Conservation (phyloP, 202 grass and related monocot species). For the Eragrostis tef region DNA sequence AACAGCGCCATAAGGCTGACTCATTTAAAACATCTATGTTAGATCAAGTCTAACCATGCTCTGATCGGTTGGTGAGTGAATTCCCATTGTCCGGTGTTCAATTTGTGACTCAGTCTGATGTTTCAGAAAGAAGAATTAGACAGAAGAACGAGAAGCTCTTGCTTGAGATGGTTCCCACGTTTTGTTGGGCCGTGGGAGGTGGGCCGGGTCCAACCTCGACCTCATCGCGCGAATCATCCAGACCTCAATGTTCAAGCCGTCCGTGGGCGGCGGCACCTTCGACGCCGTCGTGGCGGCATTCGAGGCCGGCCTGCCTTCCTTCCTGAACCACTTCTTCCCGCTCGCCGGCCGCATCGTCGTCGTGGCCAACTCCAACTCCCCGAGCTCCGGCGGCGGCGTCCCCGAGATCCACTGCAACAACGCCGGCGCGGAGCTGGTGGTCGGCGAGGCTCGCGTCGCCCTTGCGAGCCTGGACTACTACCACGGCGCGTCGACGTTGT, state of each 20-base stretch:
- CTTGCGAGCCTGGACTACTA: conserved; percentile 45
- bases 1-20: too few relatives aligned
- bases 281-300: conserved; percentile 12
- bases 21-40: too few relatives aligned
- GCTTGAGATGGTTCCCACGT: too few relatives aligned
- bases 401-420: conserved; percentile 55
- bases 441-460: conserved; percentile 26
- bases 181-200: too few relatives aligned
- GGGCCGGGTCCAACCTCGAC: conserved; percentile 54
- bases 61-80: too few relatives aligned
- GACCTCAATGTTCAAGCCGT: conserved; percentile 7
- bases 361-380: conserved; percentile 21
- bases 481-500: not conserved
- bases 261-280: conserved; percentile 21
- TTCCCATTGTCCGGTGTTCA: too few relatives aligned
- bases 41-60: too few relatives aligned
- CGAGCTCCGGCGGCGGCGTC: conserved; percentile 39
- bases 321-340: conserved; percentile 61
- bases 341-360: conserved; percentile 53
- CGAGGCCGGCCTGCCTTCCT: conserved; percentile 17
- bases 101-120: too few relatives aligned
- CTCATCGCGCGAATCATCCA: not conserved
- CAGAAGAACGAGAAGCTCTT: too few relatives aligned
- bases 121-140: too few relatives aligned
- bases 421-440: conserved; percentile 59